Evolutionary conservation across 441 rosid species (phyloP).

Genomic region (Pelargonium citronellum): DNA sequence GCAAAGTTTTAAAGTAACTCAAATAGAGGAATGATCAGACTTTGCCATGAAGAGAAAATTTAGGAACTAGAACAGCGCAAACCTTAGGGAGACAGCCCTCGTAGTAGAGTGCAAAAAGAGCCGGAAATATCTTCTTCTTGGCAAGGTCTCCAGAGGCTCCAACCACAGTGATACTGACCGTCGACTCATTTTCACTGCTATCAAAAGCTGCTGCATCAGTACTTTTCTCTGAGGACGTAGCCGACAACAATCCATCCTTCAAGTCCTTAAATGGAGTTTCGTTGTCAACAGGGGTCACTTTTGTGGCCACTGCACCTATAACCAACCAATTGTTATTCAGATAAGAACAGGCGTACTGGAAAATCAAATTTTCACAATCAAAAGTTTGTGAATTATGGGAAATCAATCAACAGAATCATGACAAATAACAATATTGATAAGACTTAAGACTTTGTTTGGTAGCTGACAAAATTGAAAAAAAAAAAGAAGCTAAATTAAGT

Average conservation of each 20-base stretch:
- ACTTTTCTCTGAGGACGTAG: conserved; percentile 34
- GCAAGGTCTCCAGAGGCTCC: conserved; percentile 99
- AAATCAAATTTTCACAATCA: background rate
- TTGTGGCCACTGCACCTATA: conserved; percentile 59
- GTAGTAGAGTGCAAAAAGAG: conserved; percentile 88
- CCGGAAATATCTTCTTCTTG: conserved; percentile 91
- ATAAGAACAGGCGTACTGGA: background rate
- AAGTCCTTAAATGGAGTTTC: conserved; percentile 36
- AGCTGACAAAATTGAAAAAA: background rate
- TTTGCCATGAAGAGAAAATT: background rate
- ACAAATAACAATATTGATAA: background rate
- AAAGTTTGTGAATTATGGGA: too few species aligned
- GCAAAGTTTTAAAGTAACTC: background rate
- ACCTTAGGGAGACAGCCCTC: conserved; percentile 93
- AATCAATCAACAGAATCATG: background rate
- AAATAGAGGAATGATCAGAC: background rate
- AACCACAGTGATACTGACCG: conserved; percentile 80
- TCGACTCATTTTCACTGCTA: conserved; percentile 34
- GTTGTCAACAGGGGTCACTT: conserved; percentile 32
- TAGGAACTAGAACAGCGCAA: conserved; percentile 10
- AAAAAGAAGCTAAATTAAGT: background rate
- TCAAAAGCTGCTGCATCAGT: conserved; percentile 31
- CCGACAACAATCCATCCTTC: conserved; percentile 44
- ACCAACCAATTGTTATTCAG: conserved; percentile 10
- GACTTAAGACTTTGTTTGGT: background rate